Base-by-base conservation (phyloP, 768 basidiomycete species). In the Mycena galericulata region DNA sequence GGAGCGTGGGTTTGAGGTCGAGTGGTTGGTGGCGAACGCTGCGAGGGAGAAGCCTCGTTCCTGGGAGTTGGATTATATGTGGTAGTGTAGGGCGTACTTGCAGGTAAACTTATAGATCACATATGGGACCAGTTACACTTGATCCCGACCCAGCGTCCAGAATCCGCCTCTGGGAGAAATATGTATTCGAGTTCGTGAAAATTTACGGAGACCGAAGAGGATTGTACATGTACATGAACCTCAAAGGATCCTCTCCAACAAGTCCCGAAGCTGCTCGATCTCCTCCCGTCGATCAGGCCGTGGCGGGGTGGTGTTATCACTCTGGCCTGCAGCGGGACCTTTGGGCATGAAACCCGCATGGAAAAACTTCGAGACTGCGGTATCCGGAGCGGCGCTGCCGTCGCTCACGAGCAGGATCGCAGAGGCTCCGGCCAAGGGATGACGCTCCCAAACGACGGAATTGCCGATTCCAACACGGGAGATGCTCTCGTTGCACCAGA, bases 261-360 rank as follows among this genome's bases (percentile, higher is more conserved):
- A 50, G 8, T 65, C 59, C 54, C 55, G 40, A 36, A 70, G n/a
- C 62, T 50, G 45, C 30, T 66, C 54, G n/a, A 66, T 66, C 59
- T 65, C 69, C 47, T 40, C 47, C 8, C 64, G 47, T 41, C 56
- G 18, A 1, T 41, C 45, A 8, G 64, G 64, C 18, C 60, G 58
- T 22, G 46, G 59, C 11, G 64, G 59, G 29, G 43, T 27, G 20
- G 47, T 43, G 32, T 65, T 66, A 17, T 66, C 49, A n/a, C 45
- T 62, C 24, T 43, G 14, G n/a, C 15, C 34, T 26, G 15, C 9
- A 4, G 18, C 57, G 20, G 14, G 6, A 36, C 24, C n/a, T 10
- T 58, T 66, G 2, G 65, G 36, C 69, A 66, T 38, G 29, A 45
- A 70, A 2, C 69, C 69, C 11, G 69, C 69, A 30, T 63, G 69